Evolutionary conservation across 177 flowering plant genomes (phyloP), one percentile per base, ranked within the genome.

Genomic region (Vitis hybrid): DNA sequence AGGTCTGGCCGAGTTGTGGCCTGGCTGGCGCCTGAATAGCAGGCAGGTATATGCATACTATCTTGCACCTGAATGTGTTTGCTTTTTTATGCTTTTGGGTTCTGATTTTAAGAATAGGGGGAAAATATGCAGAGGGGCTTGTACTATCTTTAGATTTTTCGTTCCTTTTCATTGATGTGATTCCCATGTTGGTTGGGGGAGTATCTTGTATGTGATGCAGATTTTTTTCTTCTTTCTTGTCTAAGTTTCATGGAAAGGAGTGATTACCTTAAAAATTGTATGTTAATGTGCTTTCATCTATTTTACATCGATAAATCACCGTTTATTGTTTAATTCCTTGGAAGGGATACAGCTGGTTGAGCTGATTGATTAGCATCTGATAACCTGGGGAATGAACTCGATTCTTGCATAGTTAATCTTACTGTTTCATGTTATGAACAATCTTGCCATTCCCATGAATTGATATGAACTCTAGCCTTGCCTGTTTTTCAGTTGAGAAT

Each of bases 201-300:
- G 60, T 72, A 35, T 71, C 65, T 64, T 83, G 81, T 77, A 83
- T 79, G 75, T 77, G 73, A 78, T 76, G 73, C 52, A 57, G 70
- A 66, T 66, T 65, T 24, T 77, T 67, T 66, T 56, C 65, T 67
- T 60, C 48, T 54, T 35, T 56, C 60, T 65, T 50, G 46, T 69
- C 57, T 62, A 58, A 68, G 64, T 52, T 67, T 76, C 64, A 56
- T 70, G 64, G 57, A 70, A 64, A 72, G 76, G 77, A 78, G 66
- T 75, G 78, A 18, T 69, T 35, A 67, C 69, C 19, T 72, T 46
- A 21, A 15, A 30, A 52, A 24, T 52, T 72, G 70, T 72, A 60
- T 62, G 58, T 60, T 63, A 35, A 70, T 60, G 48, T 19, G 68
- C 32, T 62, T 55, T 74, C 56, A 16, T 55, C 50, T 27, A 52